Percentiles rank a stretch among this genome's conserved stretches.
Conservation (phyloP, 768 basidiomycete genomes). For the Boletus subparvulus region DNA sequence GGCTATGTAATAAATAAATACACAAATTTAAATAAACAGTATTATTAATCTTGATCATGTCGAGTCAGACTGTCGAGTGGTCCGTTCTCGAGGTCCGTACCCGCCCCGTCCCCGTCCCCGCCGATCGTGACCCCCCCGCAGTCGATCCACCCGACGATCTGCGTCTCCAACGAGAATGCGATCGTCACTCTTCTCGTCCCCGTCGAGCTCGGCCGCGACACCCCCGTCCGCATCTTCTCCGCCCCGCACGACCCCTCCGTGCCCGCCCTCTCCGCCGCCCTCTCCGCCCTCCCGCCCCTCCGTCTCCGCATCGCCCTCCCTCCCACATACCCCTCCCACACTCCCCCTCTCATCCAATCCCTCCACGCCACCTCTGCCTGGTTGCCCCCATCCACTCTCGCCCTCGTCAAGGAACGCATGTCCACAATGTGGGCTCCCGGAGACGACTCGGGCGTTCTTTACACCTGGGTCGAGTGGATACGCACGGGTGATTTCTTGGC, state of each 20-base stretch:
- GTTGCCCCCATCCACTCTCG: conserved; percentile 41
- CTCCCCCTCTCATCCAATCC: conserved; percentile 54
- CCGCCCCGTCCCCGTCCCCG: neutral
- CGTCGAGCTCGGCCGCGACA: conserved; percentile 52
- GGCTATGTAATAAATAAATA: conserved; percentile 2
- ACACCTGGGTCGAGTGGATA: conserved; percentile 71
- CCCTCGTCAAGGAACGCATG: conserved; percentile 41
- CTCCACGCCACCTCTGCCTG: conserved; percentile 59
- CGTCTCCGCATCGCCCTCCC: conserved; percentile 56
- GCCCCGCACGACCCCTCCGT: conserved; percentile 8
- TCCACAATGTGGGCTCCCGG: conserved; percentile 52
- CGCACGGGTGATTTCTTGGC: conserved; percentile 64
- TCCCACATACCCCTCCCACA: conserved; percentile 50
- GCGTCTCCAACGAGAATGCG: conserved; percentile 42
- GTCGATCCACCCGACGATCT: conserved; percentile 79
- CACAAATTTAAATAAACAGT: neutral
- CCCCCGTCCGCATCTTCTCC: conserved; percentile 37
- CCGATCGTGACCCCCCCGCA: conserved; percentile 28
- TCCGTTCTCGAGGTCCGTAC: conserved; percentile 27
- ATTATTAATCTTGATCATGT: conserved; percentile 9
- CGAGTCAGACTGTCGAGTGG: conserved; percentile 16
- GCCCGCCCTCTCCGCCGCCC: conserved; percentile 16
- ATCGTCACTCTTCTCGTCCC: conserved; percentile 51
- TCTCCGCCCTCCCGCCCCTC: conserved; percentile 63
- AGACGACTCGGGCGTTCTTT: conserved; percentile 58